Evolutionary conservation across 2,329 filamentous ascomycete genomes (phyloP).

Genomic region (Pseudogymnoascus sp.): DNA sequence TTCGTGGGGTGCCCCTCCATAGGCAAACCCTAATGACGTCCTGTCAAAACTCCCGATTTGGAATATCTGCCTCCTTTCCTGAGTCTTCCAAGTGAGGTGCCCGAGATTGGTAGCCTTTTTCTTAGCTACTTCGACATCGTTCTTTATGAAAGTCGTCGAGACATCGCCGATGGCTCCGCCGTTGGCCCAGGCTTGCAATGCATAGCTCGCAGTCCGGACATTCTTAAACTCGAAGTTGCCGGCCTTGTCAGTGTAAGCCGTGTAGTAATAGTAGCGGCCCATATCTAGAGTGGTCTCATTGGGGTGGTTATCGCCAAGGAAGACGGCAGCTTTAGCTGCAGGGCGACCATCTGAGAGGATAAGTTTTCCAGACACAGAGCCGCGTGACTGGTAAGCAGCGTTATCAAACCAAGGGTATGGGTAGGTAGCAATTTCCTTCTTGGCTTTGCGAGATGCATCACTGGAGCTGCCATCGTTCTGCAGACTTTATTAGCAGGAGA

Average conservation of each 20-base stretch:
- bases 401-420: constrained; percentile 44
- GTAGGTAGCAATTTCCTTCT: constrained; percentile 38
- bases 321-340: constrained; percentile 41
- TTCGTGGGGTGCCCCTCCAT: constrained; percentile 37
- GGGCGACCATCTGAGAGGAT: constrained; percentile 41
- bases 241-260: constrained; percentile 35
- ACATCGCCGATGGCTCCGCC: constrained; percentile 39
- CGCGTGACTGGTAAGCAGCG: constrained; percentile 41
- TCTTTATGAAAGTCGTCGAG: constrained; percentile 36
- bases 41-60: constrained; percentile 44
- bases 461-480: constrained; percentile 40
- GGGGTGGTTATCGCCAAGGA: constrained; percentile 42
- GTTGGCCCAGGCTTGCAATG: constrained; percentile 44
- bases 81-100: constrained; percentile 35
- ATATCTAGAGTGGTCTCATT: constrained; percentile 40
- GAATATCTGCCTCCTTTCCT: constrained; percentile 36
- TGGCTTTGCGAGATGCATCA: constrained; percentile 35
- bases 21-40: constrained; percentile 37
- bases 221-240: constrained; percentile 39
- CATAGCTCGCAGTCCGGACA: constrained; percentile 39
- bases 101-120: constrained; percentile 33
- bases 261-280: constrained; percentile 44
- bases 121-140: constrained; percentile 33
- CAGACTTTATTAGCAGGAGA: background rate
- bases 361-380: constrained; percentile 38